Percentiles rank a stretch among this genome's conserved stretches.
These are phyloP conservation scores for Sugiyamaella lignohabitans DNA, from an alignment of 805 yeast genomes.

Conservation along the genomic window DNA sequence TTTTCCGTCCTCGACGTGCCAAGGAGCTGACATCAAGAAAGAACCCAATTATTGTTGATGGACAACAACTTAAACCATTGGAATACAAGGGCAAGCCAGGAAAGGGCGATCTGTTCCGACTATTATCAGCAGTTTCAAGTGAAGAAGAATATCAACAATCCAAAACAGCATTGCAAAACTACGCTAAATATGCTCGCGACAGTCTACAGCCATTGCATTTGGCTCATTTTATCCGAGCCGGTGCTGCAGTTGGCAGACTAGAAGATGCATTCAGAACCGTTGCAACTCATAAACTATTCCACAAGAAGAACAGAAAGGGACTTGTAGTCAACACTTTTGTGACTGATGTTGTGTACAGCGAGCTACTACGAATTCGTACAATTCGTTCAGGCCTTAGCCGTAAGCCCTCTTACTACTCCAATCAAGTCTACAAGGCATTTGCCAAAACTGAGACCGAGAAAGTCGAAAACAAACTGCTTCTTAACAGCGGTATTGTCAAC, in stretches of 20 bases:
- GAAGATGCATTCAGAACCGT: constrained; percentile 11
- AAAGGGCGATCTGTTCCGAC: constrained; percentile 17
- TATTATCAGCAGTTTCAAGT: constrained; percentile 16
- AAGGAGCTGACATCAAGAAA: constrained; percentile 16
- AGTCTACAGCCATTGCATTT: constrained; percentile 20
- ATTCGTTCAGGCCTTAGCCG: background rate
- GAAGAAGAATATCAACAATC: constrained; percentile 20
- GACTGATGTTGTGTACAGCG: background rate
- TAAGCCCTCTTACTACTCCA: background rate
- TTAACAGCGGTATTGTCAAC: background rate
- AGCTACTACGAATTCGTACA: constrained; percentile 1
- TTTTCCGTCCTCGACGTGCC: constrained; percentile 24
- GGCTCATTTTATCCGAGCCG: constrained; percentile 18
- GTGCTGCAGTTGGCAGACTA: constrained; percentile 23
- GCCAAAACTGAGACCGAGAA: background rate
- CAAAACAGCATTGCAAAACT: constrained; percentile 16
- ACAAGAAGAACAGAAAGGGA: background rate
- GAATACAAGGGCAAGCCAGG: constrained; percentile 25
- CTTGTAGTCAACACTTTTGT: background rate
- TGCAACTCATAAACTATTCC: constrained; percentile 1
- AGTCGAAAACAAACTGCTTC: background rate
- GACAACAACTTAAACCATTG: constrained; percentile 20
- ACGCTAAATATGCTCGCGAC: constrained; percentile 14
- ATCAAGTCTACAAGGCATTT: background rate
- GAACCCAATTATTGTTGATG: constrained; percentile 17